Base-by-base conservation (phyloP, 345 rosid genomes). In the Moringa oleifera region DNA sequence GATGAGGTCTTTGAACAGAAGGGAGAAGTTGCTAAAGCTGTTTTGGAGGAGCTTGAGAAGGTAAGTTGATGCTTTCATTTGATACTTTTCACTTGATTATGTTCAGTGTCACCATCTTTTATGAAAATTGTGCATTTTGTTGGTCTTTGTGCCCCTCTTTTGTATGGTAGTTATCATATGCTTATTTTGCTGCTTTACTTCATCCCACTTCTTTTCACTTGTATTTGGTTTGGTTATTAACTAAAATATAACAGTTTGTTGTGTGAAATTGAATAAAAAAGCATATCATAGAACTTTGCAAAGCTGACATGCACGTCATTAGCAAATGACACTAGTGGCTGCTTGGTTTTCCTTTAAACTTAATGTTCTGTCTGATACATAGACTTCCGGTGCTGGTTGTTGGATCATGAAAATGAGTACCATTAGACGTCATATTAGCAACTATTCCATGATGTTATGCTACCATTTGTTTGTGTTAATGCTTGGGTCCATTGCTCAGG, bases 1-100 rank as follows among this genome's bases (percentile, higher is more conserved):
- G 97, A 91, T 63, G 95, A 87, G 63, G 90, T 95, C 46, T 95
- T 91, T 71, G 97, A 95, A 62, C 99, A 95, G 70, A 94, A 95
- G 79, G 93, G 96, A 13, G 99, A 95, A 75, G 96, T 95, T 33
- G 99, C 99, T 47, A 85, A 77, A 80, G 72, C 95, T 82, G 97
- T 95, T 68, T 76, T 85, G 68, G 91, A 91, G 67, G 99, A 95
- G 61, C 97, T 95, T 36, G 97, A 83, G 70, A 95, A 95, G 97
- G 97, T 87, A 71, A 64, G 20, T 20, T 1, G 12, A 25, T 56
- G 46, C 21, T 20, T 21, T 19, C 47, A 15, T 1, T 41, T 5
- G 47, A 41, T 41, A 4, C 6, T 41, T 41, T 41, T 15, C 12
- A 7, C 12, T 41, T 15, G 47, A 7, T 41, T 15, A 41, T 41